Evolutionary conservation across 306 rosid species (phyloP), one percentile per base, ranked within the genome.

Genomic region (Cicer chorassanicum): DNA sequence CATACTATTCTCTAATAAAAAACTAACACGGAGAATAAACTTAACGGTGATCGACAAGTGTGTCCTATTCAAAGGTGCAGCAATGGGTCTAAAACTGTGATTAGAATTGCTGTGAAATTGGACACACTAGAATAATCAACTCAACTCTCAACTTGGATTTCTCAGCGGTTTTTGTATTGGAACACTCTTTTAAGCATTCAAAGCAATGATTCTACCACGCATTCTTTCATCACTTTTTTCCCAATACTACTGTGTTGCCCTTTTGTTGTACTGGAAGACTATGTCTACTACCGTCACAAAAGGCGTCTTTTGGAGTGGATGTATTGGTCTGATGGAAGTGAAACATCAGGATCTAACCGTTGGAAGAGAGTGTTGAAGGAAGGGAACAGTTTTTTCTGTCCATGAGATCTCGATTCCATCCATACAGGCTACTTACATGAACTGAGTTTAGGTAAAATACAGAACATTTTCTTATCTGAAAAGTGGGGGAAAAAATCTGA

Each of bases 121-220:
- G 19, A 60, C 9, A 11, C 63, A 12, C 18, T 29, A 12, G 15
- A 59, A 12, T 10, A 8, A 34, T 60, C 42, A 34, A 34, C 44
- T 6, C 6, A 6, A 13, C 10, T 60, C 34, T 34, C 6, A 60
- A 24, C 34, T 34, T 16, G 6, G 9, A 24, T 24, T 24, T 24
- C 6, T 7, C 65, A 34, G 9, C 43, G 1, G 36, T 60, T 29
- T 10, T 59, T 9, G 9, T 34, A 34, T 34, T 60, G 65, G 36
- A 60, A 43, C 44, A 60, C 11, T 34, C 43, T 55, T 60, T 34
- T 34, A 6, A 60, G 5, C 65, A 34, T 60, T 60, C 65, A 60
- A 60, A 60, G 34, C 9, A 60, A 15, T 6, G 43, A 6, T 6
- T 24, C 42, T 59, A 24, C 9, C 34, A 12, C 4, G 1, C 14